phyloP scores from a whole-genome alignment of 306 rosid genomes.

The Quercus alba region DNA sequence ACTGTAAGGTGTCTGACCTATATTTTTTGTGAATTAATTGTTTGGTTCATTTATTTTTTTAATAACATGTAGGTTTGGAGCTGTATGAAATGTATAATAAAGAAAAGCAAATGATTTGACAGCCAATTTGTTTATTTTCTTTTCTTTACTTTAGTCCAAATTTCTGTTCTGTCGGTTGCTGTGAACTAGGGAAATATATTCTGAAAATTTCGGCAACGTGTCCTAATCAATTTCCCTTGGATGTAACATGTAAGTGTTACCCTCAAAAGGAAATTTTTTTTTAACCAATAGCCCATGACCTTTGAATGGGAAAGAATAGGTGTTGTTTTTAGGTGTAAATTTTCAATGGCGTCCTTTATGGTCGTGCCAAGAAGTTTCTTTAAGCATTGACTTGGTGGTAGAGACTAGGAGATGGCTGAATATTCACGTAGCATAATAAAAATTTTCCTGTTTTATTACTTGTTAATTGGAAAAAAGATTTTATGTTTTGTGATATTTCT shows the following conservation, averaged over 20 bases:
- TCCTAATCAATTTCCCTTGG: slow-evolving; percentile 9
- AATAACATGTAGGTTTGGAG: neutral
- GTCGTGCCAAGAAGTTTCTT: neutral
- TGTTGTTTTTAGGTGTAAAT: slow-evolving; percentile 4
- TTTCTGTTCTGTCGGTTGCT: slow-evolving; percentile 26
- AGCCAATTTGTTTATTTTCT: slow-evolving; percentile 8
- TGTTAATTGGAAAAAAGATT: neutral
- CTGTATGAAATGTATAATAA: neutral
- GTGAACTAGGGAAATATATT: slow-evolving; percentile 16
- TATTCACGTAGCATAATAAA: neutral
- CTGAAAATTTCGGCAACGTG: slow-evolving; percentile 12
- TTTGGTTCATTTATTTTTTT: neutral
- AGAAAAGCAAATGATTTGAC: slow-evolving; percentile 27
- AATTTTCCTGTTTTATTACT: too few relatives aligned
- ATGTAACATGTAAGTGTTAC: neutral
- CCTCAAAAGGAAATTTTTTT: neutral
- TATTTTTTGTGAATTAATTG: neutral
- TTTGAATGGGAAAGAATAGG: neutral
- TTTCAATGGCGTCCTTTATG: neutral
- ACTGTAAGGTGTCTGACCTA: neutral
- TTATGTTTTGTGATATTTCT: neutral
- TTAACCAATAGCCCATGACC: neutral
- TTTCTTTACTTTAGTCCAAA: slow-evolving; percentile 6
- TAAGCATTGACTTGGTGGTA: neutral
- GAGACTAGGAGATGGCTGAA: too few relatives aligned